Evolutionary conservation across 139 green algal genomes (phyloP).

Genomic region (Chlorella sp.): DNA sequence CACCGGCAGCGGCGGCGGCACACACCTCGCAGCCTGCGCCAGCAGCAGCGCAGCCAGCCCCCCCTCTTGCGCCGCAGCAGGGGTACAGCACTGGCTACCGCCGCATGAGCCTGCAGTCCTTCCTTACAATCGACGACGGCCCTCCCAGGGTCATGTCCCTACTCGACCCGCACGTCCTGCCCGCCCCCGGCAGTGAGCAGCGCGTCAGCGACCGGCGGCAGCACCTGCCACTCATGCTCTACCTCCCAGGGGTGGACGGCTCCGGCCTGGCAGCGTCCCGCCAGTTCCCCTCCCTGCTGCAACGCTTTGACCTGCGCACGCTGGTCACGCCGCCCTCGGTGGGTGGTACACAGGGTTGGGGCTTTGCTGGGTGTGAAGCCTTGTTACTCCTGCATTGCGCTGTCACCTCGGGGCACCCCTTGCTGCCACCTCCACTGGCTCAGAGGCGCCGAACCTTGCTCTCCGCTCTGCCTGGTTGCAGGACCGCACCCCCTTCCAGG

Average conservation of each 20-base stretch:
- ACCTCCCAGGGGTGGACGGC: constrained; percentile 86
- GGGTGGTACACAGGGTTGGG: too few species aligned
- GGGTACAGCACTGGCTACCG: too few species aligned
- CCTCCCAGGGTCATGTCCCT: background rate
- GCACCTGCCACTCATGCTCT: constrained; percentile 79
- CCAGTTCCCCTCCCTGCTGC: constrained; percentile 78
- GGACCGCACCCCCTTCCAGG: constrained; percentile 78
- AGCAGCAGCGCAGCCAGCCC: background rate
- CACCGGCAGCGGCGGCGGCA: background rate
- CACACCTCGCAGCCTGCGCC: background rate
- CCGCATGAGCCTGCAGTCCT: background rate
- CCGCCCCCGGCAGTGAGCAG: too few species aligned
- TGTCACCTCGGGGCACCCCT: too few species aligned
- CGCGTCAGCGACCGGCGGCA: background rate
- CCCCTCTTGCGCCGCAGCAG: background rate
- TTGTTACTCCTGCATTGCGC: background rate
- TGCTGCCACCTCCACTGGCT: background rate
- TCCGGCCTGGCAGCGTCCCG: constrained; percentile 78
- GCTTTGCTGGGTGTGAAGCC: background rate
- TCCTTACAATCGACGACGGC: background rate
- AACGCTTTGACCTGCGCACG: constrained; percentile 79
- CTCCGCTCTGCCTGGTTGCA: background rate
- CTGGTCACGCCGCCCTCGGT: constrained; percentile 25
- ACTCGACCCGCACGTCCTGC: background rate
- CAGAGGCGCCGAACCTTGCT: too few species aligned